Percentiles rank a stretch among this genome's conserved stretches.
Evolutionary conservation across 305 asterid species (phyloP).

Genomic region (Euphrasia arctica): DNA sequence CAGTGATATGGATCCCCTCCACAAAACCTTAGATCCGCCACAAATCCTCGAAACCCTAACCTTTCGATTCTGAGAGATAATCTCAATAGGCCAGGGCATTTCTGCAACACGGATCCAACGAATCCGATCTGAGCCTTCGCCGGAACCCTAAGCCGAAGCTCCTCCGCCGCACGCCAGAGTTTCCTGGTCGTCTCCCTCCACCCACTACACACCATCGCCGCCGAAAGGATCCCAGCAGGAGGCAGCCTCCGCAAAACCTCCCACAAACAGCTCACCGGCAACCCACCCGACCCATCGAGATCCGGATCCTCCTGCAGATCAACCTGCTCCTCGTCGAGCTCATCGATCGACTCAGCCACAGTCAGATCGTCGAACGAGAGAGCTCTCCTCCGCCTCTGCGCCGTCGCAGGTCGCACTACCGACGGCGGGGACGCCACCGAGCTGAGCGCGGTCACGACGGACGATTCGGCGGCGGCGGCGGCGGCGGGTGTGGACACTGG

Average conservation of each 20-base stretch:
- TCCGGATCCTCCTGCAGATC: slow-evolving; percentile 48
- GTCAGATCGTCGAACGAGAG: slow-evolving; percentile 70
- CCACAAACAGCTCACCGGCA: slow-evolving; percentile 68
- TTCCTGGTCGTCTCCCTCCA: slow-evolving; percentile 71
- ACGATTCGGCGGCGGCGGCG: slow-evolving; percentile 26
- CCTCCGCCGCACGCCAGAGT: slow-evolving; percentile 87
- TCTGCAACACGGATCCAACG: slow-evolving; percentile 87
- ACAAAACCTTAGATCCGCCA: slow-evolving; percentile 36
- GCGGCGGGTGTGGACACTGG: slow-evolving; percentile 38
- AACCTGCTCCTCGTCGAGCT: slow-evolving; percentile 37
- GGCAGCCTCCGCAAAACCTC: slow-evolving; percentile 86
- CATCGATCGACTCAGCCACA: slow-evolving; percentile 43
- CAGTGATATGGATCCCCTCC: slow-evolving; percentile 26
- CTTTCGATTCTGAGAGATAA: slow-evolving; percentile 81
- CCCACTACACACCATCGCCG: slow-evolving; percentile 77
- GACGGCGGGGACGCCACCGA: slow-evolving; percentile 37
- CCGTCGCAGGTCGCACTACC: slow-evolving; percentile 30
- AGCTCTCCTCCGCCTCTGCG: slow-evolving; percentile 56
- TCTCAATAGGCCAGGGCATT: slow-evolving; percentile 71
- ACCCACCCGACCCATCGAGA: slow-evolving; percentile 43
- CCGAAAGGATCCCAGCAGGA: slow-evolving; percentile 60
- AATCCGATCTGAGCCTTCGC: slow-evolving; percentile 66
- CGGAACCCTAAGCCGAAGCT: slow-evolving; percentile 82
- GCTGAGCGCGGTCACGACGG: slow-evolving; percentile 24
- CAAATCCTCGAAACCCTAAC: slow-evolving; percentile 38